A percentile compares a stretch with the other conserved stretches of the same genome.
Evolutionary conservation across 345 rosid genomes (phyloP).

Genomic region (Sisymbrium altissimum): DNA sequence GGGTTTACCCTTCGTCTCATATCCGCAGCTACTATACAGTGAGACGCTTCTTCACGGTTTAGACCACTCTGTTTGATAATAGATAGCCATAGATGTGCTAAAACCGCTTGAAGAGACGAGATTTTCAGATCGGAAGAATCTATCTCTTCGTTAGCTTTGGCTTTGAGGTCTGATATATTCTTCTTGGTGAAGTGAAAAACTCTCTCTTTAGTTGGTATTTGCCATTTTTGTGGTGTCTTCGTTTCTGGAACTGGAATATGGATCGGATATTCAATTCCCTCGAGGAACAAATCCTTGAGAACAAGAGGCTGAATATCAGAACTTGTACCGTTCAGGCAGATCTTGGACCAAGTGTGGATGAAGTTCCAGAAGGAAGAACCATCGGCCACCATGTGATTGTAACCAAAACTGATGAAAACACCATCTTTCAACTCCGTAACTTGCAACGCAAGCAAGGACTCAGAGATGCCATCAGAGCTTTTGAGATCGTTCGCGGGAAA

Average conservation of each 20-base stretch:
- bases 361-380: slow-evolving; percentile 45
- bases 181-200: slow-evolving; percentile 6
- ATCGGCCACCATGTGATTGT: slow-evolving; percentile 38
- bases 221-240: background rate
- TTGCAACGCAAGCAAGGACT: slow-evolving; percentile 41
- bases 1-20: slow-evolving; percentile 31
- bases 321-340: slow-evolving; percentile 8
- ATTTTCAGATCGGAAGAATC: slow-evolving; percentile 7
- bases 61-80: background rate
- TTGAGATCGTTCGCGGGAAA: slow-evolving; percentile 31
- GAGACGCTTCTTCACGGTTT: slow-evolving; percentile 11
- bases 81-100: slow-evolving; percentile 39
- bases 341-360: slow-evolving; percentile 47
- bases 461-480: slow-evolving; percentile 21
- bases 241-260: slow-evolving; percentile 23
- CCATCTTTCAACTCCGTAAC: slow-evolving; percentile 44
- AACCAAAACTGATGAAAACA: slow-evolving; percentile 35
- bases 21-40: background rate
- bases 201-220: slow-evolving; percentile 4
- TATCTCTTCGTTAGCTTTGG: slow-evolving; percentile 30
- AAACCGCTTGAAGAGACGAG: slow-evolving; percentile 46
- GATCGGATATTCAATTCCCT: background rate
- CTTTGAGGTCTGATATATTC: slow-evolving; percentile 15
- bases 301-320: background rate
- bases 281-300: slow-evolving; percentile 29